Evolutionary conservation across 2,329 filamentous ascomycete species (phyloP), one percentile per base, ranked within the genome.

Genomic region (Pezicula radicicola): DNA sequence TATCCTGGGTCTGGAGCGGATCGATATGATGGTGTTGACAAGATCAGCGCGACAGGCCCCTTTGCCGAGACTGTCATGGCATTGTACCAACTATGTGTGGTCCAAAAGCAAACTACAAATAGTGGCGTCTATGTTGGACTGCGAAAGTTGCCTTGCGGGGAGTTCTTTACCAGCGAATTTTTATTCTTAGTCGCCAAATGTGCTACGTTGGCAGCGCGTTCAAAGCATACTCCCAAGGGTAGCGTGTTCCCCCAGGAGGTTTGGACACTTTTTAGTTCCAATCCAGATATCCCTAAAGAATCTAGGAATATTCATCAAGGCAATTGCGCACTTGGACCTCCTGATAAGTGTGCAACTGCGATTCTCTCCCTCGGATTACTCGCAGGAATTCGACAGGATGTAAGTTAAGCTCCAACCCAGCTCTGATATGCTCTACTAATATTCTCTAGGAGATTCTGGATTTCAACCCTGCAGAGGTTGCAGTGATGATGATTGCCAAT

Each of bases 401-500:
- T 65, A 58, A 45, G 57, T 57, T 33, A 33, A 33, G 30, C 30
- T 10, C 9, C 4, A 13, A 33, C 7, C 3, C 4, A 33, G 12
- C 6, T 33, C 30, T 33, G 9, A 4, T 12, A 4, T 6, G 9
- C 7, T 33, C 7, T 33, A 33, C 53, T 61, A 51, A 63, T 12
- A 40, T 19, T 21, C 43, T 28, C 5, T 42, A 56, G 58, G 56
- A 55, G 37, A 28, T 36, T 13, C 8, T 25, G 12, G 33, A 43
- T 4, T 51, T 60, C 13, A 46, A 51, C 5, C 51, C 57, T 45
- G 55, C 53, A 9, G 46, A 63, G 12, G 45, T 57, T 19, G 60
- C 64, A 6, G 46, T 50, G 3, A 37, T 54, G 2, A 64, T 65
- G 60, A 55, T 66, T 16, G 30, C 43, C 12, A 61, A 60, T 43